These are phyloP conservation scores for Nicotiana obtusifolia DNA, from an alignment of 257 asterid species.

Conservation along the genomic window DNA sequence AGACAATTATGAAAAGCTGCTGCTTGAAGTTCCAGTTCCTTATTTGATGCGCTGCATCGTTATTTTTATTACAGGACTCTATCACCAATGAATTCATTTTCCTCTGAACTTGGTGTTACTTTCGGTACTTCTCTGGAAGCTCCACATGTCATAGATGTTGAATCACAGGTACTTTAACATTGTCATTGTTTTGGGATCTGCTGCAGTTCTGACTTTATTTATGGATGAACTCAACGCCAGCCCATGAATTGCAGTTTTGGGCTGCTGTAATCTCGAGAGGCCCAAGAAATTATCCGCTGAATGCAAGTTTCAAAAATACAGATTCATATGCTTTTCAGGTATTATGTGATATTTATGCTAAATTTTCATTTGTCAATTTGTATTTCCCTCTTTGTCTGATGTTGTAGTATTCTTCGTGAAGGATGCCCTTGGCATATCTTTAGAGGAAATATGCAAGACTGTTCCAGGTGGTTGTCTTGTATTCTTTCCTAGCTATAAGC, in stretches of 20 bases:
- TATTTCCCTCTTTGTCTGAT: constrained; percentile 13
- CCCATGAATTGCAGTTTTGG: constrained; percentile 59
- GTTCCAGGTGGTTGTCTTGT: constrained; percentile 95
- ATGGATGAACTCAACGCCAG: constrained; percentile 6
- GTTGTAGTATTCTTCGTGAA: constrained; percentile 30
- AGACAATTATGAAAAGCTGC: not conserved
- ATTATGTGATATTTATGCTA: constrained; percentile 15
- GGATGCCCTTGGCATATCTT: constrained; percentile 80
- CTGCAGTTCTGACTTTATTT: constrained; percentile 11
- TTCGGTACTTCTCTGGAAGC: constrained; percentile 92
- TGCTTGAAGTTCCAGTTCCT: not conserved
- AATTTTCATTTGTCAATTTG: not conserved
- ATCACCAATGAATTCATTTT: constrained; percentile 82
- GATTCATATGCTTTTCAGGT: constrained; percentile 90
- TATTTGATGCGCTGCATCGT: not conserved
- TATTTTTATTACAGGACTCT: constrained; percentile 55
- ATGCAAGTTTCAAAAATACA: constrained; percentile 88
- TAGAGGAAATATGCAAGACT: constrained; percentile 79
- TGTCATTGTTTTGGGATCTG: constrained; percentile 1
- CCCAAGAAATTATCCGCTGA: constrained; percentile 77
- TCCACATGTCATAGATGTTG: constrained; percentile 85
- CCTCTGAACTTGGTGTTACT: constrained; percentile 93
- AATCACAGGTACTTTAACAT: constrained; percentile 59
- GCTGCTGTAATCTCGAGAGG: constrained; percentile 82
- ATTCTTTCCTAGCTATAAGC: constrained; percentile 95